These are phyloP conservation scores for Cairneyella variabilis DNA, from an alignment of 495 filamentous ascomycete species.

Conservation along the genomic window DNA sequence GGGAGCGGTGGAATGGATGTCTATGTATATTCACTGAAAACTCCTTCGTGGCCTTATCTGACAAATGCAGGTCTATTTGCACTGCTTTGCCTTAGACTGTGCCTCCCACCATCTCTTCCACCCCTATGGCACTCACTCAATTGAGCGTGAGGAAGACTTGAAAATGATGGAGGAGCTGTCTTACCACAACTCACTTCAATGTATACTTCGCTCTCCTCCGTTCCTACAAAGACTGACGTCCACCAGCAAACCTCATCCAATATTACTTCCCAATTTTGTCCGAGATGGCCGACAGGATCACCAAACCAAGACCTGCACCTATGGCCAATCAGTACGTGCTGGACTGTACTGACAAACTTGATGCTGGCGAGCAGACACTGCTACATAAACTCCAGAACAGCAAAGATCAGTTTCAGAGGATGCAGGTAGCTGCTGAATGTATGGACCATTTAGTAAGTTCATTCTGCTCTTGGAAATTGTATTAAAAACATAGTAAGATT, in stretches of 20 bases:
- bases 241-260: constrained; percentile 15
- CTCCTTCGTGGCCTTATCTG: constrained; percentile 9
- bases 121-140: constrained; percentile 54
- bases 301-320: constrained; percentile 14
- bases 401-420: constrained; percentile 27
- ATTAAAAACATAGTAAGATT: too few relatives aligned
- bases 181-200: constrained; percentile 60
- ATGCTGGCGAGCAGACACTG: constrained; percentile 29
- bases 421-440: constrained; percentile 42
- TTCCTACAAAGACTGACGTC: background rate
- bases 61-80: constrained; percentile 32
- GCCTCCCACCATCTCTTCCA: constrained; percentile 63
- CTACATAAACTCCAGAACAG: constrained; percentile 31
- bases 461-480: too few relatives aligned
- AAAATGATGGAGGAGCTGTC: constrained; percentile 62
- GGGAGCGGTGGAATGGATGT: constrained; percentile 46
- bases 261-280: constrained; percentile 16
- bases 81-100: constrained; percentile 65
- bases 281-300: constrained; percentile 9
- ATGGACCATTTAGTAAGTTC: constrained; percentile 43
- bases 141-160: constrained; percentile 44
- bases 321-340: constrained; percentile 17
- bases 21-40: constrained; percentile 42
- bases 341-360: constrained; percentile 15
- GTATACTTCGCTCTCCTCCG: constrained; percentile 9